These are phyloP conservation scores for Logfia minima DNA, from an alignment of 129 eudicot species.

Conservation along the genomic window DNA sequence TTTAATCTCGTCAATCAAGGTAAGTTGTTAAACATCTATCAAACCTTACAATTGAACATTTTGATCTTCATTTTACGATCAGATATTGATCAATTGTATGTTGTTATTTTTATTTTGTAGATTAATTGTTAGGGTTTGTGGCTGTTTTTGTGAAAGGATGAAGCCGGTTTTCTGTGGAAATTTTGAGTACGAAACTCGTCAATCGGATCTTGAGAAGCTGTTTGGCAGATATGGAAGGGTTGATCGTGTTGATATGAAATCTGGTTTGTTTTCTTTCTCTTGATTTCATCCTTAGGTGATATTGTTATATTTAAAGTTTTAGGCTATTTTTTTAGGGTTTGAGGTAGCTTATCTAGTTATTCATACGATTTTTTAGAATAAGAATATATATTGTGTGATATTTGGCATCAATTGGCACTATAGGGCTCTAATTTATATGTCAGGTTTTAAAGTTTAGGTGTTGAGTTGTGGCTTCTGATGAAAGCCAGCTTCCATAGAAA, in stretches of 20 bases:
- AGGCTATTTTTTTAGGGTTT: not conserved
- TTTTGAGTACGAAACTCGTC: slow-evolving; percentile 87
- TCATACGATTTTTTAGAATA: too few species aligned
- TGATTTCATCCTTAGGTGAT: not conserved
- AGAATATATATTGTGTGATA: not conserved
- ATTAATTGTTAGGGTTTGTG: not conserved
- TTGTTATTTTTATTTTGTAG: not conserved
- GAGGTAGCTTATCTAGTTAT: not conserved
- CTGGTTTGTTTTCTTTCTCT: slow-evolving; percentile 45
- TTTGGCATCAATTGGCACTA: not conserved
- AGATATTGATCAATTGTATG: not conserved
- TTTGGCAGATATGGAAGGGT: slow-evolving; percentile 86
- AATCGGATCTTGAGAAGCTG: slow-evolving; percentile 73
- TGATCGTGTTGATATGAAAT: slow-evolving; percentile 92
- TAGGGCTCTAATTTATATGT: not conserved
- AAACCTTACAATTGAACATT: not conserved
- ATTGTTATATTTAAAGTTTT: not conserved
- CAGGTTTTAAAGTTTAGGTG: not conserved
- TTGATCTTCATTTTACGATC: not conserved
- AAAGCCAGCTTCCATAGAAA: too few species aligned
- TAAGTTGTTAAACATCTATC: not conserved
- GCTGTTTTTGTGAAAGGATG: slow-evolving; percentile 41
- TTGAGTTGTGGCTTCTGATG: not conserved
- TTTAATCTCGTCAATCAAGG: not conserved
- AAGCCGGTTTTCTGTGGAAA: slow-evolving; percentile 86